Evolutionary conservation across 2,329 filamentous ascomycete genomes (phyloP).

Genomic region (Ilyonectria destructans): DNA sequence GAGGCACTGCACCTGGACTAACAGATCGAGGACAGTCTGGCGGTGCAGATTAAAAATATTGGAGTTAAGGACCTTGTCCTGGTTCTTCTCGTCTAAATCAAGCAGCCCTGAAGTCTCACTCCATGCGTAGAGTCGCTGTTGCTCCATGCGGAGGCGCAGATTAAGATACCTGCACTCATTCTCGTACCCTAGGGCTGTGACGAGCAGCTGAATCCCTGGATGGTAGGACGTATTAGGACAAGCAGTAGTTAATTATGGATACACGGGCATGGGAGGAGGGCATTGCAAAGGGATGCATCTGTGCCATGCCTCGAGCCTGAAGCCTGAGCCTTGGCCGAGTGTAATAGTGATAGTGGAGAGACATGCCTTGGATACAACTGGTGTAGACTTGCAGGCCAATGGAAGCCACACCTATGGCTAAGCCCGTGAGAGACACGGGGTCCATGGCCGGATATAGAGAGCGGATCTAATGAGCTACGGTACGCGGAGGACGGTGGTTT

Average conservation of each 20-base stretch:
- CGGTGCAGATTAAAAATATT: slow-evolving; percentile 66
- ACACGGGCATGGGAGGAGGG: slow-evolving; percentile 5
- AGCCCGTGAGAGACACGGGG: slow-evolving; percentile 60
- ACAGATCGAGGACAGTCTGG: slow-evolving; percentile 64
- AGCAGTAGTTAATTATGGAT: neutral
- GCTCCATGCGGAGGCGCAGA: slow-evolving; percentile 65
- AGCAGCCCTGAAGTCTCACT: slow-evolving; percentile 65
- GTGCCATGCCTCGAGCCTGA: slow-evolving; percentile 2
- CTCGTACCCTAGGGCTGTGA: slow-evolving; percentile 65
- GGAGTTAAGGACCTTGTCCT: slow-evolving; percentile 61
- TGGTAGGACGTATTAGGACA: slow-evolving; percentile 24
- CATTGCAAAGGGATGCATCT: neutral
- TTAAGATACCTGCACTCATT: slow-evolving; percentile 66
- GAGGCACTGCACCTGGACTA: slow-evolving; percentile 64
- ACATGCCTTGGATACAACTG: slow-evolving; percentile 61
- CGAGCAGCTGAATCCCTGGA: slow-evolving; percentile 63
- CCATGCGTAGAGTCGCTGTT: slow-evolving; percentile 66
- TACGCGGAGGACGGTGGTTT: neutral
- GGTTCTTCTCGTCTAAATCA: slow-evolving; percentile 60
- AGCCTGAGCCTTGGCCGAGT: neutral
- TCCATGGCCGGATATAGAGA: slow-evolving; percentile 55
- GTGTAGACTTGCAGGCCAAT: slow-evolving; percentile 64
- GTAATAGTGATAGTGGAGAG: neutral
- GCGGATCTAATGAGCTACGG: slow-evolving; percentile 17
- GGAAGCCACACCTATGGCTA: slow-evolving; percentile 63